These are phyloP conservation scores for Monosporozyma servazzii DNA, from an alignment of 805 yeast species.

Conservation along the genomic window DNA sequence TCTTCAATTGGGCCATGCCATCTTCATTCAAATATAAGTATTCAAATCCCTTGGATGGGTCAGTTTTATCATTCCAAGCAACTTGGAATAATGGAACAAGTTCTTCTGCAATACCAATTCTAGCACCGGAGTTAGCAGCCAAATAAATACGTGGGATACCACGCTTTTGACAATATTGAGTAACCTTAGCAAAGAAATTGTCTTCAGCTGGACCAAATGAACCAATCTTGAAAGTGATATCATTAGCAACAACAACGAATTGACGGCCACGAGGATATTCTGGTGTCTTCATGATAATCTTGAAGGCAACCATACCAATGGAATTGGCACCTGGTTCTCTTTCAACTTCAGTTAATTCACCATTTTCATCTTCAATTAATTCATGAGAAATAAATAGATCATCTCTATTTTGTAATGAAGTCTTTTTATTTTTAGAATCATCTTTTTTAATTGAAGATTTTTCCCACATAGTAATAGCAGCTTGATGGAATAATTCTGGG, in stretches of 20 bases:
- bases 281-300: constrained; percentile 83
- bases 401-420: constrained; percentile 27
- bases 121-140: constrained; percentile 98
- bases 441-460: constrained; percentile 24
- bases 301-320: constrained; percentile 97
- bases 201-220: constrained; percentile 98
- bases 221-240: constrained; percentile 95
- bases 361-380: constrained; percentile 73
- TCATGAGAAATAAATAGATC: constrained; percentile 74
- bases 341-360: constrained; percentile 72
- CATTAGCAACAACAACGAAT: constrained; percentile 88
- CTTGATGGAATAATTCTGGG: constrained; percentile 97
- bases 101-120: constrained; percentile 97
- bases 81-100: constrained; percentile 80
- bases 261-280: constrained; percentile 96
- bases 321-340: constrained; percentile 95
- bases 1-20: constrained; percentile 47
- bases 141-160: constrained; percentile 94
- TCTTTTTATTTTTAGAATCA: constrained; percentile 1
- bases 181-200: constrained; percentile 80
- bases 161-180: constrained; percentile 78
- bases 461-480: constrained; percentile 79
- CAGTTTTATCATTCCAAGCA: constrained; percentile 75
- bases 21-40: constrained; percentile 76
- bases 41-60: constrained; percentile 79